A percentile compares a stretch with the other conserved stretches of the same genome.
phyloP scores from a whole-genome alignment of 192 early-diverging fungal species.

The Phlyctochytrium bullatum region DNA sequence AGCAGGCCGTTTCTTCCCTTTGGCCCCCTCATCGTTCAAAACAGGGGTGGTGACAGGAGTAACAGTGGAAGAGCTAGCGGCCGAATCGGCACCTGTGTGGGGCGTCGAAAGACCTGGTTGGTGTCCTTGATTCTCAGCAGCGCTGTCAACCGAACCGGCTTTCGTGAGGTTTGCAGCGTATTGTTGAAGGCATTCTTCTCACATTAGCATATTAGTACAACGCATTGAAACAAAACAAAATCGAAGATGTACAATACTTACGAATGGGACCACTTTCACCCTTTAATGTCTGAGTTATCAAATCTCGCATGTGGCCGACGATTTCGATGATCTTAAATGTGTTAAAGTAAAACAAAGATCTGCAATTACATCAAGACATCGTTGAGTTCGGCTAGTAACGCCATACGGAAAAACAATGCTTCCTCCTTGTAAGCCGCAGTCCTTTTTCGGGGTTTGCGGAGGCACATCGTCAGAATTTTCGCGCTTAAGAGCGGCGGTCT shows the following conservation, averaged over 20 bases:
- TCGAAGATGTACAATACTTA: not conserved
- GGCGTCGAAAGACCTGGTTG: not conserved
- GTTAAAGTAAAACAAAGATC: not conserved
- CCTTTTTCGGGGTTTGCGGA: not conserved
- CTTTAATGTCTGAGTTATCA: not conserved
- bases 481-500: not conserved
- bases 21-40: not conserved
- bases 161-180: not conserved
- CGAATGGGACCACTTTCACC: not conserved
- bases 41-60: not conserved
- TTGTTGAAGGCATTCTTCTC: not conserved
- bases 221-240: no score
- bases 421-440: not conserved
- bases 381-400: not conserved
- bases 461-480: not conserved
- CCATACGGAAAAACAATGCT: not conserved
- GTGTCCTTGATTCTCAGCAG: not conserved
- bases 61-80: not conserved
- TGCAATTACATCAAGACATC: conserved; percentile 5
- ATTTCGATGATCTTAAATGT: conserved; percentile 1
- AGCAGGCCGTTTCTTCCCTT: not conserved
- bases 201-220: not conserved
- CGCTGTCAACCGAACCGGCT: not conserved
- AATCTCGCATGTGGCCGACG: not conserved
- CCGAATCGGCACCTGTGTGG: not conserved